phyloP scores from a whole-genome alignment of 208 protist species.

The Trypanosoma rangeli region DNA sequence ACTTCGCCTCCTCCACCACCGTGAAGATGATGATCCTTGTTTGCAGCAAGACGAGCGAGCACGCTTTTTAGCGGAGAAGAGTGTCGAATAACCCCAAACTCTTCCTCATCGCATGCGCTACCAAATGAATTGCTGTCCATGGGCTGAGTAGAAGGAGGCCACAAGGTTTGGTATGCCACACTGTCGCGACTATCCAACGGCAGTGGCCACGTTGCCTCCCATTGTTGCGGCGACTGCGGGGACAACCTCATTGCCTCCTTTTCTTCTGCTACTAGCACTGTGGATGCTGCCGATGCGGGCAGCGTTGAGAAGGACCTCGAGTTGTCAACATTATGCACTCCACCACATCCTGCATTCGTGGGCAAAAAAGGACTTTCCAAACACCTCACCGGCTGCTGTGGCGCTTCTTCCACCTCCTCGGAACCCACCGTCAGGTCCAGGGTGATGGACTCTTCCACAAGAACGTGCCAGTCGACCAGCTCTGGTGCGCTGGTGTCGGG shows the following conservation, averaged over 20 bases:
- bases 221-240: background rate
- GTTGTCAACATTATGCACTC: background rate
- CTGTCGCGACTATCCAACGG: background rate
- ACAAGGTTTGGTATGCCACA: background rate
- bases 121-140: slow-evolving; percentile 4
- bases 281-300: background rate
- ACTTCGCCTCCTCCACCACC: background rate
- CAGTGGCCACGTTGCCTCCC: background rate
- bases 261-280: background rate
- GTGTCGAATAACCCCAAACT: background rate
- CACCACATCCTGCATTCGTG: background rate
- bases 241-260: background rate
- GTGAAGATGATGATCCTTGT: background rate
- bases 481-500: slow-evolving; percentile 6
- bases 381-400: background rate
- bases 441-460: slow-evolving; percentile 13
- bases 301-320: background rate
- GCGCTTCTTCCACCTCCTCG: slow-evolving; percentile 1
- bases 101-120: background rate
- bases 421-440: slow-evolving; percentile 8
- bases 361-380: background rate
- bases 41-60: slow-evolving; percentile 7
- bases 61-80: background rate
- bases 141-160: slow-evolving; percentile 8
- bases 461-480: slow-evolving; percentile 16